Base-by-base conservation (phyloP, 2,329 filamentous ascomycete species). In the Beauveria brongniartii region DNA sequence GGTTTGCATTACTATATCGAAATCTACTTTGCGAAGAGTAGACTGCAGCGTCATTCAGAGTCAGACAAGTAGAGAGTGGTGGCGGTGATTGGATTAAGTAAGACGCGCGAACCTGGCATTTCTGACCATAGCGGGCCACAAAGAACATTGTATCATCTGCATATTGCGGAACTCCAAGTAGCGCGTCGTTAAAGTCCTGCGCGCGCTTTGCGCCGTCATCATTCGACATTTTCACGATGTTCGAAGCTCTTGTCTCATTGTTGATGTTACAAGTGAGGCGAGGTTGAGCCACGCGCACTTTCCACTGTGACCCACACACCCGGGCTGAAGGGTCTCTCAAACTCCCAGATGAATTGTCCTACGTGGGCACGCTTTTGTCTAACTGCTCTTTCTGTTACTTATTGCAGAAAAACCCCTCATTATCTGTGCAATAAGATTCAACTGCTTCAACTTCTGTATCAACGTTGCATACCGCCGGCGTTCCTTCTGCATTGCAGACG, bases 61-160 rank as follows among this genome's bases (percentile, higher is more conserved):
- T 60, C 28, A 60, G 57, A 60, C n/a, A 24, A 20, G 26, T 9
- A 20, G 10, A 16, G 18, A 20, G 9, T 14, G 5, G 6, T 50
- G 14, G 43, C 12, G 18, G 18, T 24, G 47, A 47, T 30, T 28
- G 48, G 54, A 40, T 26, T 14, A 26, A 18, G 50, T 14, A 26
- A 18, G 50, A 30, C 46, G 54, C n/a, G 47, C 56, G 18, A 55
- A 71, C 70, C 67, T 70, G 67, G 55, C 61, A 68, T 28, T 61
- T 55, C 26, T 53, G 43, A 2, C 66, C 61, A 48, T 70, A 71
- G 40, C 70, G 68, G 16, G 69, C 57, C 6, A 71, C 63, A 44
- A 69, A 70, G 54, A 72, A 64, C 63, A 72, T 65, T 26, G 67
- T 68, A 61, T 72, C 69, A 56, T 71, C 67, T 10, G 67, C 68